Evolutionary conservation across 2,329 filamentous ascomycete species (phyloP).

Genomic region (Fusarium musae): DNA sequence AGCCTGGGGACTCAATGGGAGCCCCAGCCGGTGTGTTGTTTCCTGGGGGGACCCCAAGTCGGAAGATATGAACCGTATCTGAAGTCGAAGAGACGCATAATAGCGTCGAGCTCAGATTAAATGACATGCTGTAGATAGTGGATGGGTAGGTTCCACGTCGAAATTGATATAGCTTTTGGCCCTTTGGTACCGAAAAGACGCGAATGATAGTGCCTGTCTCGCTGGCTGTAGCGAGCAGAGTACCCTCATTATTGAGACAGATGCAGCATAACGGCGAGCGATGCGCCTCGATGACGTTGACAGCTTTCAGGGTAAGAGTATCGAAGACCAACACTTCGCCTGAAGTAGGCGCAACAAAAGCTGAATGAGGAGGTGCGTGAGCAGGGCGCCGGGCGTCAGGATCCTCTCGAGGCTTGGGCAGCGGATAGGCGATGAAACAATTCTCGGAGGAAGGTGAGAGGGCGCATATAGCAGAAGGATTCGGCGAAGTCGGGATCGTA

Average conservation of each 20-base stretch:
- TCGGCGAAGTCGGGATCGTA: conserved; percentile 93
- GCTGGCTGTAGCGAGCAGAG: conserved; percentile 90
- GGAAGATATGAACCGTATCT: conserved; percentile 97
- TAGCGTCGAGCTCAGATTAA: conserved; percentile 92
- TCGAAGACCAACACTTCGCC: conserved; percentile 96
- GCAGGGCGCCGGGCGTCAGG: conserved; percentile 70
- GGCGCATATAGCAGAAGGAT: conserved; percentile 89
- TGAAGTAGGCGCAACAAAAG: conserved; percentile 83
- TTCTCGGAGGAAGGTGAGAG: conserved; percentile 94
- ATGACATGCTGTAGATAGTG: conserved; percentile 98
- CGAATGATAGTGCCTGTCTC: conserved; percentile 98
- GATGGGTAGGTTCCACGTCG: conserved; percentile 94
- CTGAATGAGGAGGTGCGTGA: conserved; percentile 84
- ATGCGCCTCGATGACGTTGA: conserved; percentile 96
- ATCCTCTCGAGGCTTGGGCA: conserved; percentile 78
- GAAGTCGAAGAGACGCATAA: conserved; percentile 96
- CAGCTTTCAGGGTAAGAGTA: conserved; percentile 85
- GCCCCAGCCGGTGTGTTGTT: conserved; percentile 50
- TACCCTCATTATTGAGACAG: conserved; percentile 91
- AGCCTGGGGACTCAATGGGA: conserved; percentile 53
- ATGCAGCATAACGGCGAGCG: conserved; percentile 91
- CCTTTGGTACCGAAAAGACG: conserved; percentile 91
- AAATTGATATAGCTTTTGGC: conserved; percentile 95
- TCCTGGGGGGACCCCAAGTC: conserved; percentile 67
- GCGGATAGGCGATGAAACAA: conserved; percentile 93